These are phyloP conservation scores for Vanrija humicola DNA, from an alignment of 1,284 basidiomycete species.

Conservation along the genomic window DNA sequence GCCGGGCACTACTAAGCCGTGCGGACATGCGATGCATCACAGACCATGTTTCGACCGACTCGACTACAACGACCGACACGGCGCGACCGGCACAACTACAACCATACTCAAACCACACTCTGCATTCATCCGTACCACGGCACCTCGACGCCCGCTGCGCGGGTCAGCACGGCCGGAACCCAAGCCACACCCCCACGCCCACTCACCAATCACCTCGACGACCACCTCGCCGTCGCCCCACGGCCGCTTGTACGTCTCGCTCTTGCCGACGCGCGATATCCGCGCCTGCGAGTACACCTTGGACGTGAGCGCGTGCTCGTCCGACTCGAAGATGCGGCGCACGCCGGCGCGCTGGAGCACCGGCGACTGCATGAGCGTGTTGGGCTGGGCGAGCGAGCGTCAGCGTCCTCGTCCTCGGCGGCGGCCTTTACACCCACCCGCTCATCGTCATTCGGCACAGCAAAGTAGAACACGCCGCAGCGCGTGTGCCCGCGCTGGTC, in stretches of 20 bases:
- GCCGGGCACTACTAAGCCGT: too few species aligned
- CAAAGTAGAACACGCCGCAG: constrained; percentile 49
- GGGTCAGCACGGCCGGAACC: not conserved
- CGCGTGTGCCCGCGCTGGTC: constrained; percentile 47
- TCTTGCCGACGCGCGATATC: constrained; percentile 27
- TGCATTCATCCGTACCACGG: constrained; percentile 15
- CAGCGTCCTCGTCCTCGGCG: too few species aligned
- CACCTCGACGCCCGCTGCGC: constrained; percentile 17
- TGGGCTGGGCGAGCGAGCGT: constrained; percentile 15
- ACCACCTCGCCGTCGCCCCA: constrained; percentile 22
- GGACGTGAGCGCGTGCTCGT: constrained; percentile 17
- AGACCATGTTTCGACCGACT: too few species aligned
- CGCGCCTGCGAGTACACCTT: constrained; percentile 20
- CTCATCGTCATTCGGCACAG: constrained; percentile 47
- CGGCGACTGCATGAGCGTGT: constrained; percentile 37
- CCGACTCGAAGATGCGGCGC: constrained; percentile 10
- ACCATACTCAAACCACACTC: not conserved
- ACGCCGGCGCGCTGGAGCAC: constrained; percentile 24
- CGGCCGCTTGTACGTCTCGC: constrained; percentile 19
- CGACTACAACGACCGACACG: too few species aligned
- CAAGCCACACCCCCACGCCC: too few species aligned
- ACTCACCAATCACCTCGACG: constrained; percentile 20
- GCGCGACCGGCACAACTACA: not conserved
- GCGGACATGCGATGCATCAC: too few species aligned
- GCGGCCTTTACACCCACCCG: too few species aligned